phyloP scores from a whole-genome alignment of 495 filamentous ascomycete genomes.

The Xylaria palmicola region DNA sequence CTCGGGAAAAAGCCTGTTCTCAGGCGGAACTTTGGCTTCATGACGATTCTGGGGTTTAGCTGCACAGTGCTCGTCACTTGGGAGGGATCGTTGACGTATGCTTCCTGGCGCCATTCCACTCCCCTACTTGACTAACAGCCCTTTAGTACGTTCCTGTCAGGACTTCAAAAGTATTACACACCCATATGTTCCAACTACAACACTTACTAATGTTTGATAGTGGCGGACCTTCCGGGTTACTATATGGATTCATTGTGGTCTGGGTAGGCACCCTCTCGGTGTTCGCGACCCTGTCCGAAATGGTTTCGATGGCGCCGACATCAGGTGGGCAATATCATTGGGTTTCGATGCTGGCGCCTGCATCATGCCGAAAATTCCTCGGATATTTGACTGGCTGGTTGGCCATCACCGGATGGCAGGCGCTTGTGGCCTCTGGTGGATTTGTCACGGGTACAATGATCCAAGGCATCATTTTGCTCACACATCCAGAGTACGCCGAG shows the following conservation, averaged over 20 bases:
- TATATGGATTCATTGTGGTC: slow-evolving; percentile 30
- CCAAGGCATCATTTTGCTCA: slow-evolving; percentile 58
- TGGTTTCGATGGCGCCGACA: slow-evolving; percentile 33
- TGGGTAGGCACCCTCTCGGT: slow-evolving; percentile 27
- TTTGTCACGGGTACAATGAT: slow-evolving; percentile 58
- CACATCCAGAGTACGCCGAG: slow-evolving; percentile 42
- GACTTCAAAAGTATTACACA: slow-evolving; percentile 16
- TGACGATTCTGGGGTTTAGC: slow-evolving; percentile 45
- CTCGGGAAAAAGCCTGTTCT: slow-evolving; percentile 54
- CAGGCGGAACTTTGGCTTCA: slow-evolving; percentile 44
- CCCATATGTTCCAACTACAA: background rate
- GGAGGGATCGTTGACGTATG: slow-evolving; percentile 36
- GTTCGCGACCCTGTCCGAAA: slow-evolving; percentile 29
- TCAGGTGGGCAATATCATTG: slow-evolving; percentile 39
- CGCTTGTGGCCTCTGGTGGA: slow-evolving; percentile 48
- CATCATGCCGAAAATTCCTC: slow-evolving; percentile 51
- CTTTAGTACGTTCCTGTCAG: slow-evolving; percentile 9
- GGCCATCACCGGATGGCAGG: slow-evolving; percentile 60
- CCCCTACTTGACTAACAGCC: background rate
- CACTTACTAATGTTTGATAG: slow-evolving; percentile 15
- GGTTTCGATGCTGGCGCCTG: slow-evolving; percentile 60
- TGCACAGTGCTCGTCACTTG: slow-evolving; percentile 46
- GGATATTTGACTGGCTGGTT: slow-evolving; percentile 63
- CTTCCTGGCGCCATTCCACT: background rate
- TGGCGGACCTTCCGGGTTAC: slow-evolving; percentile 31